Evolutionary conservation across 139 green algal genomes (phyloP), one percentile per base, ranked within the genome.

Genomic region (Chlorella sp.): DNA sequence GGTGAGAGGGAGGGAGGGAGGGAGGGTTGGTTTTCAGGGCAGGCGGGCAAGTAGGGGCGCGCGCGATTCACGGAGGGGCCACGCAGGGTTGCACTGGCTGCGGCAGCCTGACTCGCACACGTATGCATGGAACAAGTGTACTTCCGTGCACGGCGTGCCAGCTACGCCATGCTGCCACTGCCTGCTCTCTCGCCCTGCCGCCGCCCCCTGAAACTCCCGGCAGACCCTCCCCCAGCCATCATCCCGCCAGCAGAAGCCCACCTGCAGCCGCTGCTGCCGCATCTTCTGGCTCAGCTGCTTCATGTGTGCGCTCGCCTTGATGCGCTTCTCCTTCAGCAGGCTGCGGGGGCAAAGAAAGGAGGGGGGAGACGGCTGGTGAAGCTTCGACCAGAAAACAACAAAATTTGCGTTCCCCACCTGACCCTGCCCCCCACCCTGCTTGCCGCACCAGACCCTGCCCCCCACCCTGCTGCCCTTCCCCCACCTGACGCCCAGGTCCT

Each of bases 241-340:
- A 5, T 57, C 7, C 48, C 9, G 48, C 7, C 48, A n/a, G 60
- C 60, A 18, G 21, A 12, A 24, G 1, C 88, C 26, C 88, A 87
- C 88, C 80, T 81, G 88, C 83, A 95, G 88, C n/a, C 94, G 91
- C 81, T 96, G 91, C 68, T 95, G 92, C 79, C 83, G 90, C 87
- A 98, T 91, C 75, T 88, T 91, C 91, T 97, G 81, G 40, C 94
- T 92, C 37, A 98, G 87, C 91, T 93, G 88, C 90, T 93, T 95
- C 82, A 97, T 95, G 83, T 90, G 90, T 28, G 91, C 90, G 53
- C 88, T 88, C 16, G 94, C 95, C 39, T 94, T 90, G 40, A 98
- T 97, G 85, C 94, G 93, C 93, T 97, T 94, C 92, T 97, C 95
- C 93, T 96, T 95, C 36, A 91, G 81, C 81, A 91, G 81, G 75